These are phyloP conservation scores for Biscutella laevigata DNA, from an alignment of 441 rosid species.

Conservation along the genomic window DNA sequence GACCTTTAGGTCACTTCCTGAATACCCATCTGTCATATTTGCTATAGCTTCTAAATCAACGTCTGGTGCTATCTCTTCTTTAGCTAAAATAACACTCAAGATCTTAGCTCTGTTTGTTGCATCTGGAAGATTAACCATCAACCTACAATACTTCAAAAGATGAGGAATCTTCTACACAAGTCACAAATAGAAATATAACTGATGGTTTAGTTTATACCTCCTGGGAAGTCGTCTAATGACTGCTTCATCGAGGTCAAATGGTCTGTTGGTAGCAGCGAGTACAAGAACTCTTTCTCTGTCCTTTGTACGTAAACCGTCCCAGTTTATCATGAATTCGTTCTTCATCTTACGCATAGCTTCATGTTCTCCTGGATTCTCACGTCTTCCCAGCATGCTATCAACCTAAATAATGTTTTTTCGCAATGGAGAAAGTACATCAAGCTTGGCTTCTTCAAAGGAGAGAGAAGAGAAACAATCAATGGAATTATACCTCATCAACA, in stretches of 20 bases:
- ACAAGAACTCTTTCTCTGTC: constrained; percentile 93
- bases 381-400: constrained; percentile 97
- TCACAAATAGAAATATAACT: neutral
- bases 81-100: constrained; percentile 66
- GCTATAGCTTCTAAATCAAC: constrained; percentile 80
- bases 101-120: constrained; percentile 75
- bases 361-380: constrained; percentile 97
- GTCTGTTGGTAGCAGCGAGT: constrained; percentile 95
- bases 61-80: constrained; percentile 72
- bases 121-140: constrained; percentile 97
- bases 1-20: constrained; percentile 99
- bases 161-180: neutral
- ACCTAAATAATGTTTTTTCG: constrained; percentile 42
- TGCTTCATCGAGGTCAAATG: constrained; percentile 98
- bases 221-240: constrained; percentile 97
- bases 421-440: neutral
- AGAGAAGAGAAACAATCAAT: too few relatives aligned
- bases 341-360: constrained; percentile 99
- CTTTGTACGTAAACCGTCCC: constrained; percentile 97
- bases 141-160: constrained; percentile 52
- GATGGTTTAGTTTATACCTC: constrained; percentile 36
- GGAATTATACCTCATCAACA: constrained; percentile 69
- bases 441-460: neutral
- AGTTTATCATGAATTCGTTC: constrained; percentile 96
- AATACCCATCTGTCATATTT: constrained; percentile 87